A percentile compares a stretch with the other conserved stretches of the same genome.
These are phyloP conservation scores for Inga laurina DNA, from an alignment of 306 rosid species.

Conservation along the genomic window DNA sequence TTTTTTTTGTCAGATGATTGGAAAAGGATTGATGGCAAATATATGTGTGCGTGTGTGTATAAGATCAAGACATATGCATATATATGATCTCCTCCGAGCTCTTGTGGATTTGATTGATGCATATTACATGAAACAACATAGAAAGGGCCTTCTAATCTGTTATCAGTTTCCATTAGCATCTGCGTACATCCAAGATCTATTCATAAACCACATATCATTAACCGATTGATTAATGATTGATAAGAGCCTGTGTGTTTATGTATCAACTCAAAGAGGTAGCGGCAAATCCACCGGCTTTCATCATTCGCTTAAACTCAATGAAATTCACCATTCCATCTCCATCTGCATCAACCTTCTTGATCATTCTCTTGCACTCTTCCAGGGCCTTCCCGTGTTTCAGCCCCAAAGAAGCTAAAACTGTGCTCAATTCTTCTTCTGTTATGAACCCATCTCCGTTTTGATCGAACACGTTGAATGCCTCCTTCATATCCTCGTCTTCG, in stretches of 20 bases:
- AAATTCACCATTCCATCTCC: slow-evolving; percentile 54
- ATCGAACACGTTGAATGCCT: slow-evolving; percentile 53
- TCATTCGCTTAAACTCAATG: slow-evolving; percentile 50
- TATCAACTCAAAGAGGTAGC: not conserved
- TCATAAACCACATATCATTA: not conserved
- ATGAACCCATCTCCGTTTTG: slow-evolving; percentile 53
- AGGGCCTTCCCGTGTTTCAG: slow-evolving; percentile 32
- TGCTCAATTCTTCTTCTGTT: slow-evolving; percentile 45
- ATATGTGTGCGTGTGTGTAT: too few species aligned
- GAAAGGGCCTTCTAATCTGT: not conserved
- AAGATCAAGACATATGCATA: not conserved
- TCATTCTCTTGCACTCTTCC: slow-evolving; percentile 49
- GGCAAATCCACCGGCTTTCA: slow-evolving; percentile 43
- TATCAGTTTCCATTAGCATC: not conserved
- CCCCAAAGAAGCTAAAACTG: slow-evolving; percentile 44
- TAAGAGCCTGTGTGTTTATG: not conserved
- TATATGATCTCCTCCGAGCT: not conserved
- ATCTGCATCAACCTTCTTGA: slow-evolving; percentile 45
- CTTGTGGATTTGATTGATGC: not conserved
- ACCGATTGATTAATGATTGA: not conserved
- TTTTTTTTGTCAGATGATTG: too few species aligned
- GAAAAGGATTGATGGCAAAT: not conserved
- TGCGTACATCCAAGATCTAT: not conserved
- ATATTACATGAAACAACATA: not conserved
- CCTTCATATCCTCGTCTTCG: slow-evolving; percentile 49